A percentile compares a stretch with the other conserved stretches of the same genome.
Conservation (phyloP, 2,329 filamentous ascomycete species). For the Sclerotinia sclerotiorum region DNA sequence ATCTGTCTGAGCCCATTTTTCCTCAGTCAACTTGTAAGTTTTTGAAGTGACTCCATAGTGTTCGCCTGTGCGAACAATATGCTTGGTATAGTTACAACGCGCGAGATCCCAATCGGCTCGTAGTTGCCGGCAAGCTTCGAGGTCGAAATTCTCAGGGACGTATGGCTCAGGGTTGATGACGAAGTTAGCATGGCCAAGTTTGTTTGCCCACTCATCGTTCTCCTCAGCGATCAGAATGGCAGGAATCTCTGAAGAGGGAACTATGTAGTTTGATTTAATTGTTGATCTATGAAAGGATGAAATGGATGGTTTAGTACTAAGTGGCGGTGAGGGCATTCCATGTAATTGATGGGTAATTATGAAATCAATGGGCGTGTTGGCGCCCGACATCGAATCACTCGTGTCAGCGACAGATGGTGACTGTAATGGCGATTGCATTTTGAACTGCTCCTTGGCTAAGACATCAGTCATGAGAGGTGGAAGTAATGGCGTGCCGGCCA, state of each 20-base stretch:
- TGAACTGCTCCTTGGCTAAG: slow-evolving; percentile 49
- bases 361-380: slow-evolving; percentile 47
- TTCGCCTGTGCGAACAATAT: slow-evolving; percentile 82
- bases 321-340: slow-evolving; percentile 63
- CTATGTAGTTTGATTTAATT: slow-evolving; percentile 46
- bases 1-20: slow-evolving; percentile 85
- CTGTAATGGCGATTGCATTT: slow-evolving; percentile 77
- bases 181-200: slow-evolving; percentile 90
- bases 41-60: slow-evolving; percentile 90
- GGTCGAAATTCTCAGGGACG: slow-evolving; percentile 59
- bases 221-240: slow-evolving; percentile 67
- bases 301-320: slow-evolving; percentile 75
- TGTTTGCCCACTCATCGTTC: slow-evolving; percentile 79
- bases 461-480: slow-evolving; percentile 70
- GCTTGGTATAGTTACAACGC: slow-evolving; percentile 82
- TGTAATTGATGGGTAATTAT: slow-evolving; percentile 46
- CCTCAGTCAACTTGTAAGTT: slow-evolving; percentile 79
- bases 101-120: slow-evolving; percentile 81
- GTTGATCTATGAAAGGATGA: slow-evolving; percentile 64
- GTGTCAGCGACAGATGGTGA: slow-evolving; percentile 74
- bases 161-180: slow-evolving; percentile 84
- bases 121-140: slow-evolving; percentile 58
- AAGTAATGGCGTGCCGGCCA: slow-evolving; percentile 79
- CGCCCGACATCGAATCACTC: slow-evolving; percentile 42
- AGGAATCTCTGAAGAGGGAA: slow-evolving; percentile 57